Percentiles rank a stretch among this genome's conserved stretches.
These are phyloP conservation scores for Isabelozyma gotoi DNA, from an alignment of 805 yeast genomes.

Conservation along the genomic window DNA sequence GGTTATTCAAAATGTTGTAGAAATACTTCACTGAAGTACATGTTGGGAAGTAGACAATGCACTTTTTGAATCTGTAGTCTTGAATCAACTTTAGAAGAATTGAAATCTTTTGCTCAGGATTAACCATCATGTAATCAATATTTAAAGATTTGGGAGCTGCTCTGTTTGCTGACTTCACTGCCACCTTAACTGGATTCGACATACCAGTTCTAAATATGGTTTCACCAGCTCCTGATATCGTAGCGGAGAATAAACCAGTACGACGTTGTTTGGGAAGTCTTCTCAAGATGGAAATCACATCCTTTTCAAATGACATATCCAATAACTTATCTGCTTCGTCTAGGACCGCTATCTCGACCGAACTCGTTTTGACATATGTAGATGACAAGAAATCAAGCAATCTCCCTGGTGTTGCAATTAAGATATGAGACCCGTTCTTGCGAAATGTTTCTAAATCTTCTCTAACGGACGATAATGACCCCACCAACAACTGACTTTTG, in stretches of 20 bases:
- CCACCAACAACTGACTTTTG: constrained; percentile 62
- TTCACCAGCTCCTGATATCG: constrained; percentile 78
- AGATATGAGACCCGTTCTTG: constrained; percentile 60
- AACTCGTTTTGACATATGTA: constrained; percentile 53
- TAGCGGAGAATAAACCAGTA: constrained; percentile 93
- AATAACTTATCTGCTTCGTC: constrained; percentile 93
- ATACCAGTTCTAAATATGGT: constrained; percentile 84
- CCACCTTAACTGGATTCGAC: constrained; percentile 86
- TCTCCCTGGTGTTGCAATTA: constrained; percentile 94
- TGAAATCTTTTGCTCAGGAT: constrained; percentile 63
- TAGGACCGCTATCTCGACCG: constrained; percentile 71
- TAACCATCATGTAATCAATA: constrained; percentile 57
- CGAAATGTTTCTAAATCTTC: constrained; percentile 68
- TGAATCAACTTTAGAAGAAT: constrained; percentile 52
- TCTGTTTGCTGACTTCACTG: constrained; percentile 59
- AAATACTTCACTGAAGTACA: constrained; percentile 81
- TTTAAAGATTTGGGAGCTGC: constrained; percentile 63
- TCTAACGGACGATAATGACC: constrained; percentile 59
- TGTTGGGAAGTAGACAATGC: constrained; percentile 91
- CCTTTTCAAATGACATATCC: constrained; percentile 72
- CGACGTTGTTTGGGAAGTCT: constrained; percentile 86
- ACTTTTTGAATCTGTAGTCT: constrained; percentile 63
- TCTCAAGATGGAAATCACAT: constrained; percentile 65
- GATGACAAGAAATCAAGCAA: constrained; percentile 69
- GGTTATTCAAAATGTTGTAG: constrained; percentile 46